Percentiles rank a stretch among this genome's conserved stretches.
These are phyloP conservation scores for Hymenoscyphus fraxineus DNA, from an alignment of 2,329 filamentous ascomycete genomes.

Conservation along the genomic window DNA sequence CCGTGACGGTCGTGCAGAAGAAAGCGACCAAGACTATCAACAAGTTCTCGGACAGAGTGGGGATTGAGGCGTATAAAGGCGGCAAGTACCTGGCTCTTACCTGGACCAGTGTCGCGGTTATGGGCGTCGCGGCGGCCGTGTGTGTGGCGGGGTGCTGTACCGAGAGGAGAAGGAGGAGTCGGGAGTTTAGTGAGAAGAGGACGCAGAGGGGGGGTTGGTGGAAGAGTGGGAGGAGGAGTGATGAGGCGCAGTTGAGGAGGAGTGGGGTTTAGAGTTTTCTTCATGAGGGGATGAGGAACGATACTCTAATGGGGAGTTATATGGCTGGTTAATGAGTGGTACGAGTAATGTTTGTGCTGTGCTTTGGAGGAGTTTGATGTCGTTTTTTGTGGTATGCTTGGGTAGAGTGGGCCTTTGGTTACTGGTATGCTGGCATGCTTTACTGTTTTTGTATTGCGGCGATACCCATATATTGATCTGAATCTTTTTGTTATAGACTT, in stretches of 20 bases:
- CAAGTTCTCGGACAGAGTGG: slow-evolving; percentile 33
- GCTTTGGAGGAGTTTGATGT: neutral
- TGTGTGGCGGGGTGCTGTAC: slow-evolving; percentile 33
- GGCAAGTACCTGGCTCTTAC: slow-evolving; percentile 54
- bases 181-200: slow-evolving; percentile 30
- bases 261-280: slow-evolving; percentile 21
- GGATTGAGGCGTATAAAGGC: slow-evolving; percentile 41
- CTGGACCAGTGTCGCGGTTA: slow-evolving; percentile 51
- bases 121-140: slow-evolving; percentile 36
- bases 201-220: neutral
- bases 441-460: neutral
- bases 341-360: neutral
- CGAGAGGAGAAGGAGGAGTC: slow-evolving; percentile 22
- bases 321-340: neutral
- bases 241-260: slow-evolving; percentile 24
- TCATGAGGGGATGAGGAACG: no score
- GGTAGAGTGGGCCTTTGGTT: neutral
- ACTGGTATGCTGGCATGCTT: neutral
- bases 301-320: neutral
- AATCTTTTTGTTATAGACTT: neutral
- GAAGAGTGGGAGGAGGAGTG: slow-evolving; percentile 18
- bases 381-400: neutral
- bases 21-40: slow-evolving; percentile 50
- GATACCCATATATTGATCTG: neutral
- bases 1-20: slow-evolving; percentile 59